These are phyloP conservation scores for Crassisporium funariophilum DNA, from an alignment of 768 basidiomycete species.

Conservation along the genomic window DNA sequence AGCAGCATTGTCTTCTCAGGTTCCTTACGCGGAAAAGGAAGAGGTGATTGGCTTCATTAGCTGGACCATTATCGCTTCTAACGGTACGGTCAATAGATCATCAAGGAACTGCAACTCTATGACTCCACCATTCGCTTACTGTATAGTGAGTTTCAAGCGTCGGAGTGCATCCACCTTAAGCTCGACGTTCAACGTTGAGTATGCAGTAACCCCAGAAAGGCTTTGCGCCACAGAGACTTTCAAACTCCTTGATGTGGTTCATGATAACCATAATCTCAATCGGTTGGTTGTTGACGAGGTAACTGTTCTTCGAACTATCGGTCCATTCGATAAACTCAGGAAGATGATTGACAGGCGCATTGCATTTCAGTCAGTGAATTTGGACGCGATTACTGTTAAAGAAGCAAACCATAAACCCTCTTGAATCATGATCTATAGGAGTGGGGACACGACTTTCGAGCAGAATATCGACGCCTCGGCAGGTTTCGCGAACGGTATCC, in stretches of 20 bases:
- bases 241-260: constrained; percentile 47
- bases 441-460: constrained; percentile 85
- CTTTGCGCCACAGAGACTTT: constrained; percentile 58
- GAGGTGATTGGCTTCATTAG: constrained; percentile 39
- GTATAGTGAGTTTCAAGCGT: constrained; percentile 56
- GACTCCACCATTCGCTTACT: constrained; percentile 62
- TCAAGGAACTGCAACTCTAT: constrained; percentile 59
- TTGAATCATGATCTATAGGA: too few relatives aligned
- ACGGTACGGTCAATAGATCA: constrained; percentile 45
- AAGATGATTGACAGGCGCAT: constrained; percentile 55
- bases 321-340: background rate
- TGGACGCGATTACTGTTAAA: too few relatives aligned
- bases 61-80: background rate
- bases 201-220: constrained; percentile 76
- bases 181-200: background rate
- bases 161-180: background rate
- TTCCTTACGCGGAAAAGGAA: constrained; percentile 50
- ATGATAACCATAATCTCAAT: constrained; percentile 61
- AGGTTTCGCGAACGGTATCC: constrained; percentile 66
- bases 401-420: too few relatives aligned
- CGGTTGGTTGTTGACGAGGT: constrained; percentile 85
- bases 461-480: constrained; percentile 73
- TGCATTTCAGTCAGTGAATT: constrained; percentile 67
- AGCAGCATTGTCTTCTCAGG: constrained; percentile 69
- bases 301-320: constrained; percentile 13